Base-by-base conservation (phyloP, 257 asterid genomes). In the Coffea canephora region DNA sequence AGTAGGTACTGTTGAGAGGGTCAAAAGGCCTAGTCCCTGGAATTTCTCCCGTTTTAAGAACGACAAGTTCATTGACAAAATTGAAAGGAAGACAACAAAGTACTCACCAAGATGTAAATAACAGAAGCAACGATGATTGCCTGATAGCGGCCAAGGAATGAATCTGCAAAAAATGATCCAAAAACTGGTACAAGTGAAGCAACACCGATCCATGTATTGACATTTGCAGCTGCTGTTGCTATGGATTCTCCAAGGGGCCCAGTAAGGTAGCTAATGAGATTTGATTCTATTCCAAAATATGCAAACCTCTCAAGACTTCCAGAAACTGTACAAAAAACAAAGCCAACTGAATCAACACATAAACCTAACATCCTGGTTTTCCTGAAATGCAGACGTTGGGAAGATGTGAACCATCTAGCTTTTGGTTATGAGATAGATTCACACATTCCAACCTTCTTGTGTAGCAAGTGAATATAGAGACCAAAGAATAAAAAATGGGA, bases 21-120 rank as follows among this genome's bases (percentile, higher is more conserved):
- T 83, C 85, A 83, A 31, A 16, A 85, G 64, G 59, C 80, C 82
- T 15, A 85, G 77, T 11, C 87, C 90, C 88, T 85, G 81, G 43
- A 39, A 2, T 39, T 39, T 39, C 43, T 39, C 43, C 43, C 43
- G 2, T 39, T 39, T 39, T 39, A 39, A 39, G 43, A 39, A 39
- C 5, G 43, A 39, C 3, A 39, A 39, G 43, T 39, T 39, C 5
- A 39, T 39, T 39, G 43, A 39, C 19, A 34, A 59, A 19, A 18
- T 57, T 57, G 43, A 4, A 57, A 57, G 6, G 9, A 55, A 52
- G 12, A 11, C 3, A 13, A 52, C 43, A 12, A 11, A 1, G 3
- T 12, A 13, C 57, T 52, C 4, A 52, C 57, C 57, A 52, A 52
- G 66, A 59, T 59, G 66, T 59, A 59, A 12, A 59, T 10, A 59